Percentiles rank a stretch among this genome's conserved stretches.
phyloP scores from a whole-genome alignment of 345 rosid species.

The Excoecaria cochinchinensis region DNA sequence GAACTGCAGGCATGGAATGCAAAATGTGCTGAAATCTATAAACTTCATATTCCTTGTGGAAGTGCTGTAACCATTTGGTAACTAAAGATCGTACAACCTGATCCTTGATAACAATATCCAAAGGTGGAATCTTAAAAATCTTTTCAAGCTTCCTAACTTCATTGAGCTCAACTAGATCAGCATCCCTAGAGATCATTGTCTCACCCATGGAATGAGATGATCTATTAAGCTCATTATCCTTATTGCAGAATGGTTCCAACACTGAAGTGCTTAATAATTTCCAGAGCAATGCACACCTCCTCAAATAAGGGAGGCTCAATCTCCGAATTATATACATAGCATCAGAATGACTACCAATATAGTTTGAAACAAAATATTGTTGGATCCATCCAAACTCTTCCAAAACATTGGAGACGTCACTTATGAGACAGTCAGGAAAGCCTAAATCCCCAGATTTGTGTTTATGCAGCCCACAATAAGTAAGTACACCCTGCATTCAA shows the following conservation, averaged over 20 bases:
- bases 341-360: constrained; percentile 47
- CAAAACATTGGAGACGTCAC: constrained; percentile 52
- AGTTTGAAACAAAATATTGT: constrained; percentile 50
- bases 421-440: constrained; percentile 45
- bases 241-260: constrained; percentile 48
- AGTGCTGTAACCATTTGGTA: constrained; percentile 67
- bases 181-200: constrained; percentile 36
- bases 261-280: constrained; percentile 56
- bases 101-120: constrained; percentile 56
- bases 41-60: constrained; percentile 42
- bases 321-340: constrained; percentile 51
- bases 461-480: constrained; percentile 41
- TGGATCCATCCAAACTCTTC: constrained; percentile 45
- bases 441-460: constrained; percentile 30
- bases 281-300: constrained; percentile 96
- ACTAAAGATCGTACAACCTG: constrained; percentile 43
- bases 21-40: constrained; percentile 33
- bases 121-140: constrained; percentile 69
- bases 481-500: constrained; percentile 67
- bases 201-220: constrained; percentile 34
- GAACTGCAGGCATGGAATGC: constrained; percentile 58
- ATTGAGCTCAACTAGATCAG: constrained; percentile 44
- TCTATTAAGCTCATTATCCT: constrained; percentile 34
- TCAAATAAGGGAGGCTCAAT: constrained; percentile 72
- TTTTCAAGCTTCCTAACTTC: constrained; percentile 67